These are phyloP conservation scores for Aspergillus bridgeri DNA, from an alignment of 495 filamentous ascomycete genomes.

Conservation along the genomic window DNA sequence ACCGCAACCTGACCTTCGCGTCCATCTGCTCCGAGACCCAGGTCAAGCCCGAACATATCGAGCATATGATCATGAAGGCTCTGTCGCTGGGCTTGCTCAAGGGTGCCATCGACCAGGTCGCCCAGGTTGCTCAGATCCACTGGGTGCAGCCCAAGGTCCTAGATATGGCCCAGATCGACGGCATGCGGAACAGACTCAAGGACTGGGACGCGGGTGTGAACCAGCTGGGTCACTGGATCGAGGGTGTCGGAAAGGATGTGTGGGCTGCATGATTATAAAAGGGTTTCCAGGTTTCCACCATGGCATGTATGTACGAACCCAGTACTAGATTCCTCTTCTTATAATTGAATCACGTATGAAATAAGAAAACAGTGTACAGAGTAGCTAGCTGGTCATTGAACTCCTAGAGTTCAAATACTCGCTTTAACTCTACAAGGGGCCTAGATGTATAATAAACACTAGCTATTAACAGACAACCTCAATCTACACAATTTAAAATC, in stretches of 20 bases:
- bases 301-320: constrained; percentile 17
- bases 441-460: too few relatives aligned
- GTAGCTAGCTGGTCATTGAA: too few relatives aligned
- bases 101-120: constrained; percentile 96
- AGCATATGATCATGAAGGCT: constrained; percentile 98
- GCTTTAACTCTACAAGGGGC: too few relatives aligned
- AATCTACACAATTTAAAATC: too few relatives aligned
- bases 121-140: constrained; percentile 86
- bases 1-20: constrained; percentile 86
- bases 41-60: constrained; percentile 84
- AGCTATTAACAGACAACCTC: too few relatives aligned
- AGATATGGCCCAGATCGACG: constrained; percentile 93
- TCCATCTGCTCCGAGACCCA: constrained; percentile 90
- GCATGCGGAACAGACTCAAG: constrained; percentile 80
- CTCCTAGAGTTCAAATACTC: too few relatives aligned
- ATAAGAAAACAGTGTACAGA: background rate
- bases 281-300: constrained; percentile 6
- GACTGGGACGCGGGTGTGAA: constrained; percentile 97
- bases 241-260: constrained; percentile 81
- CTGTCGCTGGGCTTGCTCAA: constrained; percentile 84
- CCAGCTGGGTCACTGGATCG: constrained; percentile 91
- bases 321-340: constrained; percentile 15
- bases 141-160: constrained; percentile 99
- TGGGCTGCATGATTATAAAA: constrained; percentile 67
- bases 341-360: constrained; percentile 14